Evolutionary conservation across 345 rosid genomes (phyloP).

Genomic region (Trapa incisa): DNA sequence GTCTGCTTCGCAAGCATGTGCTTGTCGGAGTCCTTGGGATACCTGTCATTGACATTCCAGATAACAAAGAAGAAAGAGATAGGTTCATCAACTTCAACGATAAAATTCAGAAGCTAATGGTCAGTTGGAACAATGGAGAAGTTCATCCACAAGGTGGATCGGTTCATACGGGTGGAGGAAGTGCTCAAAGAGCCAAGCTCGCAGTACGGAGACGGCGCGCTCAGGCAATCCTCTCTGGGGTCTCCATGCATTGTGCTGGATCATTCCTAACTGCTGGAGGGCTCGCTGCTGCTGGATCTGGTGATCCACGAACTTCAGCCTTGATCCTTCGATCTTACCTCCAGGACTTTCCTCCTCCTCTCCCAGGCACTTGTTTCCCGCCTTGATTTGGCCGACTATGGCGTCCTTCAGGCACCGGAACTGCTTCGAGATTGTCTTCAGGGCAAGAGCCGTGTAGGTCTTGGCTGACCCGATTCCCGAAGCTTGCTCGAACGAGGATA

Average conservation of each 20-base stretch:
- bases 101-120: background rate
- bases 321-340: conserved; percentile 72
- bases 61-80: background rate
- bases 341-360: conserved; percentile 58
- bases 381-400: conserved; percentile 68
- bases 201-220: conserved; percentile 85
- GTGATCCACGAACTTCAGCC: conserved; percentile 85
- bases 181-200: conserved; percentile 98
- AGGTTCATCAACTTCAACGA: background rate
- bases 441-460: conserved; percentile 80
- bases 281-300: conserved; percentile 91
- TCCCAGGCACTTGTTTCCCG: conserved; percentile 73
- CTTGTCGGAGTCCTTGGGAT: conserved; percentile 95
- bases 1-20: conserved; percentile 88
- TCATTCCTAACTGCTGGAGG: conserved; percentile 91
- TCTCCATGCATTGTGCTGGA: conserved; percentile 99
- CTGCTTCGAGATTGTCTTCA: conserved; percentile 89
- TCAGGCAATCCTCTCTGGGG: conserved; percentile 97
- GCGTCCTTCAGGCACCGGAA: conserved; percentile 89
- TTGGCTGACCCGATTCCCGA: conserved; percentile 81
- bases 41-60: conserved; percentile 24
- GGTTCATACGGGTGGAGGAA: conserved; percentile 86
- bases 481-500: conserved; percentile 71
- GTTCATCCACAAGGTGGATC: background rate
- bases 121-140: background rate